phyloP scores from a whole-genome alignment of 176 grass and related monocot species.

The Zoysia japonica region DNA sequence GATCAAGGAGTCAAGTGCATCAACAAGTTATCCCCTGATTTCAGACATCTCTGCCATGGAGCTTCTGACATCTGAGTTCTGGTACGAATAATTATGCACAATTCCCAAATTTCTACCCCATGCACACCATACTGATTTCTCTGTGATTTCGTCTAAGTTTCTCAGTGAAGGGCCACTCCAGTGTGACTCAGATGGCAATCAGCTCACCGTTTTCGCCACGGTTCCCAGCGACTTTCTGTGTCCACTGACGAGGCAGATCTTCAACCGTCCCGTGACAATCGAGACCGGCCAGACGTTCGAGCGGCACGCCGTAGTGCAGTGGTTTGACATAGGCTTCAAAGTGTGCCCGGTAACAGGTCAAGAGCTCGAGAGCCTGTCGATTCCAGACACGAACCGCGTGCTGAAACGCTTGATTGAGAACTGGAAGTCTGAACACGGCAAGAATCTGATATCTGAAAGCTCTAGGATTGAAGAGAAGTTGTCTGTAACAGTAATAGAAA shows the following conservation, averaged over 20 bases:
- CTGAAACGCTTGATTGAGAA: constrained; percentile 45
- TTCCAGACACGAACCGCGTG: constrained; percentile 52
- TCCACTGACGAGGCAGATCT: constrained; percentile 53
- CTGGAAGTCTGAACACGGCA: constrained; percentile 46
- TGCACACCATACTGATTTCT: background rate
- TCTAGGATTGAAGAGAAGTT: background rate
- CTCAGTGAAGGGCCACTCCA: constrained; percentile 40
- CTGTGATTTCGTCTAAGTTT: background rate
- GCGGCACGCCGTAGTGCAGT: constrained; percentile 45
- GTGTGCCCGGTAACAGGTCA: constrained; percentile 43
- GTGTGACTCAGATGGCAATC: constrained; percentile 3
- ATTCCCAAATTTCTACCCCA: background rate
- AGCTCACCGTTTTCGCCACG: constrained; percentile 17
- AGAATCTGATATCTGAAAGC: background rate
- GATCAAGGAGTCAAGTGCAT: constrained; percentile 17
- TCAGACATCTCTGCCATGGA: constrained; percentile 29
- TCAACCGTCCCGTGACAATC: constrained; percentile 45
- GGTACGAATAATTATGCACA: constrained; percentile 22
- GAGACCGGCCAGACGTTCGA: constrained; percentile 67
- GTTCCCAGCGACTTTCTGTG: constrained; percentile 50
- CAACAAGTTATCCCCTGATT: constrained; percentile 5
- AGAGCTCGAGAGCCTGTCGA: constrained; percentile 21
- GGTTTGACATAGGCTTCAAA: constrained; percentile 46
- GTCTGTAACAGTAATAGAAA: background rate
- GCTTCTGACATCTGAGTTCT: constrained; percentile 39